Conservation (phyloP, 345 rosid species). For the Eucalyptus viminalis region DNA sequence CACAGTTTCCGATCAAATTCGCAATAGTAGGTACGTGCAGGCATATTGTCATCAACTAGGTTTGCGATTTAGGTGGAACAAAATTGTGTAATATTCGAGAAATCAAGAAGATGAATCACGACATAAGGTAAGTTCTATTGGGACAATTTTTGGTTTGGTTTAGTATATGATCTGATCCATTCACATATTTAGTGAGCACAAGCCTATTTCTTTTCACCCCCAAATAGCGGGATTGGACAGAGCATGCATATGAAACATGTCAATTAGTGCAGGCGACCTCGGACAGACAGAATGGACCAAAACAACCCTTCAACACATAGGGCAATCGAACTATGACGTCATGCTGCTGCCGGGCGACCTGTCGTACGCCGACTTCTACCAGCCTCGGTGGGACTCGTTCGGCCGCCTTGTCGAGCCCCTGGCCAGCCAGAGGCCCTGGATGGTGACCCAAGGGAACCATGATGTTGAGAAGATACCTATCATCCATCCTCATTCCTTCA, state of each 20-base stretch:
- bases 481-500: slow-evolving; percentile 34
- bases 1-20: slow-evolving; percentile 52
- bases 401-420: slow-evolving; percentile 72
- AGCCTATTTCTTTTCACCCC: too few relatives aligned
- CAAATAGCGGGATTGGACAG: too few relatives aligned
- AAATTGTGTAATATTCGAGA: not conserved
- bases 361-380: slow-evolving; percentile 48
- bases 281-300: slow-evolving; percentile 69
- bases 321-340: slow-evolving; percentile 39
- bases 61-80: not conserved
- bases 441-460: slow-evolving; percentile 92
- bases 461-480: slow-evolving; percentile 44
- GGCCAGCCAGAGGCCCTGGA: slow-evolving; percentile 82
- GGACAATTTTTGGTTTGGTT: not conserved
- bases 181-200: not conserved
- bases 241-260: too few relatives aligned
- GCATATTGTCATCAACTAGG: not conserved
- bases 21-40: slow-evolving; percentile 32
- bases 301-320: slow-evolving; percentile 56
- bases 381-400: slow-evolving; percentile 59
- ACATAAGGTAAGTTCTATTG: not conserved
- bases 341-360: slow-evolving; percentile 66
- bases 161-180: not conserved
- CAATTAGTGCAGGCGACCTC: slow-evolving; percentile 42
- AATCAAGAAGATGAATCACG: not conserved